These are phyloP conservation scores for Candida boleticola DNA, from an alignment of 805 yeast genomes.

Conservation along the genomic window DNA sequence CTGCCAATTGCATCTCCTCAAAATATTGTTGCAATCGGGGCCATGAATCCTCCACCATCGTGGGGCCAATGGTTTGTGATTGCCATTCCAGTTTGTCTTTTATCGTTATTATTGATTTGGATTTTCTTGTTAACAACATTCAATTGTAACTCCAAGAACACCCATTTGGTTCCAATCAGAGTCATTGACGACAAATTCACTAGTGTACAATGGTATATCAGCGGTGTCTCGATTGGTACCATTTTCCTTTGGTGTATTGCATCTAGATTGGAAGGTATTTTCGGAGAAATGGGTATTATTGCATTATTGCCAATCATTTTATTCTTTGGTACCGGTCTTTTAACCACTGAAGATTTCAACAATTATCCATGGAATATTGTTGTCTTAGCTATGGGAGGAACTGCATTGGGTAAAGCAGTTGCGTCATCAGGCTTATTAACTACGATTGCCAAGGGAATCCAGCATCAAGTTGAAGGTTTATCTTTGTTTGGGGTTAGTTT, in stretches of 20 bases:
- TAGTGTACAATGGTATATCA: conserved; percentile 70
- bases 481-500: conserved; percentile 71
- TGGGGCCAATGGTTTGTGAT: conserved; percentile 60
- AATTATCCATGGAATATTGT: conserved; percentile 97
- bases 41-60: conserved; percentile 50
- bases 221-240: conserved; percentile 64
- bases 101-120: conserved; percentile 43
- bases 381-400: conserved; percentile 96
- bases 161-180: conserved; percentile 54
- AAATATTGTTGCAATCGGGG: conserved; percentile 52
- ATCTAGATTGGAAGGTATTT: conserved; percentile 62
- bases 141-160: conserved; percentile 47
- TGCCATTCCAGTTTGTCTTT: conserved; percentile 45
- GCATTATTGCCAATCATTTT: conserved; percentile 86
- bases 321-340: conserved; percentile 88
- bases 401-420: conserved; percentile 93
- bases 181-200: conserved; percentile 66
- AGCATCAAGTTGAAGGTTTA: conserved; percentile 59
- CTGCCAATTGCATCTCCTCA: conserved; percentile 57
- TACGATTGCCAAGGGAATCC: conserved; percentile 72
- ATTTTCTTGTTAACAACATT: conserved; percentile 54
- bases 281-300: conserved; percentile 97
- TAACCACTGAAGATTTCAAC: conserved; percentile 88
- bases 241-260: conserved; percentile 89
- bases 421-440: conserved; percentile 83